Conservation (phyloP, 2,329 filamentous ascomycete genomes). For the Hymenoscyphus albidus region DNA sequence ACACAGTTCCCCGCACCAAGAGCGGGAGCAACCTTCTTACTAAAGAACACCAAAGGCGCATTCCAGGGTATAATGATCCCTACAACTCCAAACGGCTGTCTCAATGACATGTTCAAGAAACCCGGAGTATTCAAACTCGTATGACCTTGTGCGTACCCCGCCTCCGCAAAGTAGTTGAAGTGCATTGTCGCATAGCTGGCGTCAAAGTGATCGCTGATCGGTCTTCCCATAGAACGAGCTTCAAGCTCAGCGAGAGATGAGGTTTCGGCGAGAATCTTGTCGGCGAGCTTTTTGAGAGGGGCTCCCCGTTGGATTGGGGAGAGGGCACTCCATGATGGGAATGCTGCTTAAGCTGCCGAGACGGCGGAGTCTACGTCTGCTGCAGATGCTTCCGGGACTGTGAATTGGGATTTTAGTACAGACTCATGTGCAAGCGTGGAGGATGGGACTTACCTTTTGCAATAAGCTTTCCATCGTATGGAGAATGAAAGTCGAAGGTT, state of each 20-base stretch:
- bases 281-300: slow-evolving; percentile 36
- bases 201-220: slow-evolving; percentile 34
- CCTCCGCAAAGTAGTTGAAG: slow-evolving; percentile 39
- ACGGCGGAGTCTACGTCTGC: slow-evolving; percentile 38
- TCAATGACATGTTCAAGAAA: slow-evolving; percentile 59
- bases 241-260: slow-evolving; percentile 37
- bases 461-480: slow-evolving; percentile 29
- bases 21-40: slow-evolving; percentile 55
- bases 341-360: slow-evolving; percentile 37
- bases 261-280: slow-evolving; percentile 31
- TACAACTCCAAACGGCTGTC: slow-evolving; percentile 44
- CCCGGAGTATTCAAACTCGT: slow-evolving; percentile 36
- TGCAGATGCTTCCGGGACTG: slow-evolving; percentile 44
- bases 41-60: slow-evolving; percentile 44
- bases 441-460: slow-evolving; percentile 29
- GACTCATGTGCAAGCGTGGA: background rate
- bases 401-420: background rate
- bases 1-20: slow-evolving; percentile 57
- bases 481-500: slow-evolving; percentile 6
- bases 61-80: slow-evolving; percentile 60
- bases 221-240: slow-evolving; percentile 37
- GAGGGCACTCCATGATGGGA: slow-evolving; percentile 39
- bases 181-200: slow-evolving; percentile 36
- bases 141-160: slow-evolving; percentile 42
- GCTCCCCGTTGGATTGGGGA: slow-evolving; percentile 33